These are phyloP conservation scores for Backusella luteola DNA, from an alignment of 192 early-diverging fungal species.

Conservation along the genomic window DNA sequence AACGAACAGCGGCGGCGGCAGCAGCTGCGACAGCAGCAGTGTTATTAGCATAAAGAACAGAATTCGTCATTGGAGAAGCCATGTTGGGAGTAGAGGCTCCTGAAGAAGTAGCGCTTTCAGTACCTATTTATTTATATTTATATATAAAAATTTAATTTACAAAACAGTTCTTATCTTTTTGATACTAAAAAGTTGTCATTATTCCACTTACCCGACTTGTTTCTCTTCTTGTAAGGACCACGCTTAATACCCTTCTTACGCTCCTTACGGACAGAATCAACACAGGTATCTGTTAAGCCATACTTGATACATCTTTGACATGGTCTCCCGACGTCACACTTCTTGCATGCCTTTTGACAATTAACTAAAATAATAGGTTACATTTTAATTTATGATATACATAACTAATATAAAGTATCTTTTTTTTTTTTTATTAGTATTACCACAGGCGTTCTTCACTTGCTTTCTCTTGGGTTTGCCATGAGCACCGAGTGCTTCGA, in stretches of 20 bases:
- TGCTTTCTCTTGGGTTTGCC: constrained; percentile 56
- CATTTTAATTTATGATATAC: constrained; percentile 4
- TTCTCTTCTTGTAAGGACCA: constrained; percentile 75
- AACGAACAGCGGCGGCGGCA: background rate
- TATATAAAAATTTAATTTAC: background rate
- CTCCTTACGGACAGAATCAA: constrained; percentile 77
- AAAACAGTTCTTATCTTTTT: background rate
- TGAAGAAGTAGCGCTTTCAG: constrained; percentile 16
- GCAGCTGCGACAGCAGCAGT: background rate
- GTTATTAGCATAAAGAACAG: constrained; percentile 12
- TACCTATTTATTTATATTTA: background rate
- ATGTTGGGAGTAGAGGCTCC: constrained; percentile 20
- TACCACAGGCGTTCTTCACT: constrained; percentile 91
- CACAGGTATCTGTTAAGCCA: constrained; percentile 63
- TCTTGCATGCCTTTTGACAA: constrained; percentile 90
- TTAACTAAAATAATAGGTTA: constrained; percentile 50
- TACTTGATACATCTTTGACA: constrained; percentile 81
- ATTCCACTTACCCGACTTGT: constrained; percentile 16
- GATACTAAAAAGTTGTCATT: background rate
- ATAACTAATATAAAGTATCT: background rate
- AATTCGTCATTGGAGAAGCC: constrained; percentile 1
- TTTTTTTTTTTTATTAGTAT: constrained; percentile 1
- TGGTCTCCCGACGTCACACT: constrained; percentile 82
- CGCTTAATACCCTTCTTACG: constrained; percentile 81
- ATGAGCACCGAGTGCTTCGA: background rate